Evolutionary conservation across 257 asterid species (phyloP), one percentile per base, ranked within the genome.

Genomic region (Solanum arcanum): DNA sequence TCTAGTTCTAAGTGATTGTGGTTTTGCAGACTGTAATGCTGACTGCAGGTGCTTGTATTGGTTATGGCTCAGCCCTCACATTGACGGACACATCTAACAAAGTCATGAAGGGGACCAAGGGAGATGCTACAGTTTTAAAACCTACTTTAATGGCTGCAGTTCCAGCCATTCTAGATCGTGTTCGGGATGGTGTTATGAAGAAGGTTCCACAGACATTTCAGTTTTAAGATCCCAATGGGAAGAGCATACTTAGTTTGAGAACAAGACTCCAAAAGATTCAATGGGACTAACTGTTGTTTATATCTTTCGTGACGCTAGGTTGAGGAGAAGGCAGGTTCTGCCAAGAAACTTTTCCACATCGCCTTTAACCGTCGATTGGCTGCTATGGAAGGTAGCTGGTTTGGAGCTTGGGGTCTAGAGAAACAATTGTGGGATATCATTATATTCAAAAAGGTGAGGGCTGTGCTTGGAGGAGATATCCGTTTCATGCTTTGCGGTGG

Each of bases 401-500:
- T 96, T 90, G 98, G 99, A 81, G 95, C 98, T 15, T 93, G 96
- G 98, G 97, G 97, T 86, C 81, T 95, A 69, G 99, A 96, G 92
- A 68, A 91, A 68, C 42, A 46, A 15, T 87, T 95, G 86, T 96
- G 99, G 99, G 96, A 95, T 87, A 87, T 86, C 37, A 83, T 96
- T 86, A 87, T 96, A 66, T 96, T 94, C 82, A 92, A 93, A 85
- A 95, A 90, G 92, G 95, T 95, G 90, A 90, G 91, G 86, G 92
- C 96, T 44, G 73, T 95, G 70, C 98, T 96, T 90, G 99, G 98
- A 86, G 98, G 99, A 87, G 91, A 94, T 88, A 95, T 95, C 85
- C 93, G 99, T 62, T 93, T 95, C 89, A 95, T 96, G 98, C 99
- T 96, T 88, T 95, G 98, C 70, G 99, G 99, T n/a, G 98, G 99